Evolutionary conservation across 805 yeast species (phyloP).

Genomic region (Blastobotrys mokoenaii): DNA sequence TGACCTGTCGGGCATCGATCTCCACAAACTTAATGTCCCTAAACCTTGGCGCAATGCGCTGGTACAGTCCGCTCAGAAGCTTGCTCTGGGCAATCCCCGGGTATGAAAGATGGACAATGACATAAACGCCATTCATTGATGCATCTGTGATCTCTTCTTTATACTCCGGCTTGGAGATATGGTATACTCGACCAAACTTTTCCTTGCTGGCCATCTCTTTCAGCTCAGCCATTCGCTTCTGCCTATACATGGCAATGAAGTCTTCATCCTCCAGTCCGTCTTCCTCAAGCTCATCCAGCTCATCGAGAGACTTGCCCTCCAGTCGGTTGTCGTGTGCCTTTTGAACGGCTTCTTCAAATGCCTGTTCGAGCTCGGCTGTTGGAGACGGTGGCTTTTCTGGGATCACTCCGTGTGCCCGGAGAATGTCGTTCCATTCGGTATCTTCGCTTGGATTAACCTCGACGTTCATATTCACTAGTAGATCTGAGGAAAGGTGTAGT

Average conservation of each 20-base stretch:
- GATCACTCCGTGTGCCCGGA: constrained; percentile 81
- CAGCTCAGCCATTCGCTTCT: constrained; percentile 69
- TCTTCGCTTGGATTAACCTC: constrained; percentile 94
- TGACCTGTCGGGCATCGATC: constrained; percentile 83
- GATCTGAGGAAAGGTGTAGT: neutral
- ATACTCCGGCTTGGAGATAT: constrained; percentile 83
- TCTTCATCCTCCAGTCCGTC: constrained; percentile 81
- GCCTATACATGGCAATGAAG: constrained; percentile 68
- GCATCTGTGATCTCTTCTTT: constrained; percentile 78
- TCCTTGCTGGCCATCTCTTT: constrained; percentile 45
- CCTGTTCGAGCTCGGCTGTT: constrained; percentile 77
- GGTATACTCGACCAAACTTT: constrained; percentile 67
- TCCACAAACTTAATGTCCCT: constrained; percentile 85
- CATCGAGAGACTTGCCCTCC: constrained; percentile 68
- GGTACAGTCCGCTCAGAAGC: constrained; percentile 51
- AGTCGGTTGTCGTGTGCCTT: constrained; percentile 77
- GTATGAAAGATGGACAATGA: constrained; percentile 69
- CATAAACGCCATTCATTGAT: constrained; percentile 48
- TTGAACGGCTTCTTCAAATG: constrained; percentile 71
- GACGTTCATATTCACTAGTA: constrained; percentile 35
- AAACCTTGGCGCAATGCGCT: constrained; percentile 53
- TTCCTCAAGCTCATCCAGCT: constrained; percentile 79
- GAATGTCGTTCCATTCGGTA: constrained; percentile 97
- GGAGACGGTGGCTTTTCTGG: constrained; percentile 91
- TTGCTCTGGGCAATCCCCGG: constrained; percentile 61